These are phyloP conservation scores for Halophytophthora polymorphica DNA, from an alignment of 352 stramenopile species.

Conservation along the genomic window DNA sequence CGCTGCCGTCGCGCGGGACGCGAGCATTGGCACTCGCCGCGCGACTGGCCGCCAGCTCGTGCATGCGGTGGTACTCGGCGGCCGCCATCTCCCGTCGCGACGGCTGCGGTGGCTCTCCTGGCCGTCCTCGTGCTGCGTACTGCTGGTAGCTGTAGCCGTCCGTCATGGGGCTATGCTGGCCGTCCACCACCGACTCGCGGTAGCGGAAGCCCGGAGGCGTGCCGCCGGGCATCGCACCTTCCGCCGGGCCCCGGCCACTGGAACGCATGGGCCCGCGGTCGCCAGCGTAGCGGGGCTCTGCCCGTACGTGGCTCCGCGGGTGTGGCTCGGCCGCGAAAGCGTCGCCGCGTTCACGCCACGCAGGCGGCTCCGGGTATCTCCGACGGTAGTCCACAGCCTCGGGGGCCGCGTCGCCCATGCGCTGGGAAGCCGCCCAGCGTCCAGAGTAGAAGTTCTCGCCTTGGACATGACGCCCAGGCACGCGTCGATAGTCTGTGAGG, in stretches of 20 bases:
- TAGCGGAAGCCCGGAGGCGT: conserved; percentile 11
- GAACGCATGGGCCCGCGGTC: conserved; percentile 7
- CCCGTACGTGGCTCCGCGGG: conserved; percentile 14
- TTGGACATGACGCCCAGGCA: conserved; percentile 11
- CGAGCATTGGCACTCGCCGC: conserved; percentile 5
- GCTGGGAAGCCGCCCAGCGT: conserved; percentile 21
- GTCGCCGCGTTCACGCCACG: conserved; percentile 34
- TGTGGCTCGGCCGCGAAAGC: conserved; percentile 14
- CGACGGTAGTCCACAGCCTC: conserved; percentile 26
- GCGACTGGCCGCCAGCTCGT: conserved; percentile 5
- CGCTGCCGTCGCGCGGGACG: conserved; percentile 22
- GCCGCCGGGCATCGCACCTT: conserved; percentile 6
- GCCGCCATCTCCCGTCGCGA: conserved; percentile 1
- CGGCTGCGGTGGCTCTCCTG: neutral
- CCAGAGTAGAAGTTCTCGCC: conserved; percentile 22
- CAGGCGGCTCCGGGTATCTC: conserved; percentile 30
- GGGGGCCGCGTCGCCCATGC: neutral
- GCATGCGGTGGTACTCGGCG: conserved; percentile 7
- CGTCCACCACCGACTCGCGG: conserved; percentile 10
- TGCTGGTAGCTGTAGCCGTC: conserved; percentile 18
- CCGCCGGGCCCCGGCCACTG: conserved; percentile 4
- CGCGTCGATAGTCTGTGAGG: conserved; percentile 16
- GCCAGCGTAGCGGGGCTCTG: conserved; percentile 20
- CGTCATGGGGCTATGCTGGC: conserved; percentile 14
- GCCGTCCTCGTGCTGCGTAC: conserved; percentile 18